Evolutionary conservation across 352 stramenopile species (phyloP).

Genomic region (Pythium brassicae): DNA sequence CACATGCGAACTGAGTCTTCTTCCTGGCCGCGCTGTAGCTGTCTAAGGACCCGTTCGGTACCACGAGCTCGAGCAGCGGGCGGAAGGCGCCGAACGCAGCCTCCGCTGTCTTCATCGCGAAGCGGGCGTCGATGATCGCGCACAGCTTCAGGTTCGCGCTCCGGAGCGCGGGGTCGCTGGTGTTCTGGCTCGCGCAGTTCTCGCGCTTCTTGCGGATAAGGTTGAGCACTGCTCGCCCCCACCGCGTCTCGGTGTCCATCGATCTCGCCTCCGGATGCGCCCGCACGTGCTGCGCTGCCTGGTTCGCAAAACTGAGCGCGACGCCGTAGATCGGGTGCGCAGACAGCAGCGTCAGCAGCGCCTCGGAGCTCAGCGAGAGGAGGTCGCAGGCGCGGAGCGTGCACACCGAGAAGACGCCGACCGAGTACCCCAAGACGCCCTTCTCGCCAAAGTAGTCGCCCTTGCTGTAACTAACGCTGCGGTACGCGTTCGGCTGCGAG

Average conservation of each 20-base stretch:
- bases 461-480: conserved; percentile 29
- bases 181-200: conserved; percentile 7
- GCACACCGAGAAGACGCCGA: conserved; percentile 39
- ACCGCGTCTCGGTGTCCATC: conserved; percentile 32
- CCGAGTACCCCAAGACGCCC: conserved; percentile 45
- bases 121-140: conserved; percentile 22
- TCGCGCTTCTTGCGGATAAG: conserved; percentile 29
- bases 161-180: not conserved
- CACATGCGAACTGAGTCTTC: not conserved
- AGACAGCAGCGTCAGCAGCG: conserved; percentile 35
- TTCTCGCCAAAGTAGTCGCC: conserved; percentile 61
- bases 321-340: conserved; percentile 33
- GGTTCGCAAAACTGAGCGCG: conserved; percentile 36
- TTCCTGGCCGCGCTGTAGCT: conserved; percentile 7
- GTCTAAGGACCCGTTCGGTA: conserved; percentile 42
- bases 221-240: conserved; percentile 28
- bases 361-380: conserved; percentile 40
- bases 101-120: conserved; percentile 22
- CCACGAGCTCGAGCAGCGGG: conserved; percentile 43
- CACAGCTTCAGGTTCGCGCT: conserved; percentile 20
- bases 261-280: conserved; percentile 7
- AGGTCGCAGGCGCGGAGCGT: conserved; percentile 56
- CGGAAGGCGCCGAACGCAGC: conserved; percentile 34
- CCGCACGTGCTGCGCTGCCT: conserved; percentile 19
- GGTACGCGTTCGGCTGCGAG: conserved; percentile 18